These are phyloP conservation scores for Globisporangium megalacanthum DNA, from an alignment of 352 stramenopile genomes.

Conservation along the genomic window DNA sequence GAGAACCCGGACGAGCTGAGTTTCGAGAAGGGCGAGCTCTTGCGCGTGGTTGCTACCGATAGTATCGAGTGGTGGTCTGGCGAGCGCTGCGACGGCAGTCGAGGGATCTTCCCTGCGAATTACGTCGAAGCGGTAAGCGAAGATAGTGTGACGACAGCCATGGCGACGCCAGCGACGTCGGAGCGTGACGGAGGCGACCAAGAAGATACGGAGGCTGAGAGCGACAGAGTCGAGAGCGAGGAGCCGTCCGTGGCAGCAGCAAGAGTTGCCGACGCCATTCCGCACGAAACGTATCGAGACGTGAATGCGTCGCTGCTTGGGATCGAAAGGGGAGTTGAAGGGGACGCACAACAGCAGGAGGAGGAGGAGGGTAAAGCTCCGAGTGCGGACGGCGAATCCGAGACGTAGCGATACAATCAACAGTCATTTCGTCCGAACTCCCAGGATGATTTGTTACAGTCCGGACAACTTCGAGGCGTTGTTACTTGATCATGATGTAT, in stretches of 20 bases:
- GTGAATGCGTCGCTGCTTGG: slow-evolving; percentile 7
- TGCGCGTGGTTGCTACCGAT: slow-evolving; percentile 46
- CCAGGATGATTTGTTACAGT: no score
- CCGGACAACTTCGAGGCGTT: no score
- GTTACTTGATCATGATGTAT: no score
- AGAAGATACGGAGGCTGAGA: background rate
- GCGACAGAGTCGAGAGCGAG: no score
- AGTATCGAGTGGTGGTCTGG: slow-evolving; percentile 55
- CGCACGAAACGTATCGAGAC: slow-evolving; percentile 3
- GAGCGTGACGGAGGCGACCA: no score
- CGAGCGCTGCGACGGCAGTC: slow-evolving; percentile 51
- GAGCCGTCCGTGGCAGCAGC: no score
- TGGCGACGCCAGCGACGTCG: background rate
- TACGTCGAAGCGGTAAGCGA: slow-evolving; percentile 26
- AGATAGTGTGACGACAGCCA: background rate
- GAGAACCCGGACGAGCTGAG: slow-evolving; percentile 50
- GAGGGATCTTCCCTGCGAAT: slow-evolving; percentile 51
- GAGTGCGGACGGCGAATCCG: background rate
- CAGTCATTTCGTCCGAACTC: no score
- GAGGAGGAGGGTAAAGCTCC: background rate
- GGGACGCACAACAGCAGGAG: no score
- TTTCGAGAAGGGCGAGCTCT: slow-evolving; percentile 39
- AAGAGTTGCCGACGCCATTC: background rate
- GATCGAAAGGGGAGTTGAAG: background rate
- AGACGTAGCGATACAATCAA: no score